Evolutionary conservation across 805 yeast species (phyloP).

Genomic region (Metschnikowia aberdeeniae): DNA sequence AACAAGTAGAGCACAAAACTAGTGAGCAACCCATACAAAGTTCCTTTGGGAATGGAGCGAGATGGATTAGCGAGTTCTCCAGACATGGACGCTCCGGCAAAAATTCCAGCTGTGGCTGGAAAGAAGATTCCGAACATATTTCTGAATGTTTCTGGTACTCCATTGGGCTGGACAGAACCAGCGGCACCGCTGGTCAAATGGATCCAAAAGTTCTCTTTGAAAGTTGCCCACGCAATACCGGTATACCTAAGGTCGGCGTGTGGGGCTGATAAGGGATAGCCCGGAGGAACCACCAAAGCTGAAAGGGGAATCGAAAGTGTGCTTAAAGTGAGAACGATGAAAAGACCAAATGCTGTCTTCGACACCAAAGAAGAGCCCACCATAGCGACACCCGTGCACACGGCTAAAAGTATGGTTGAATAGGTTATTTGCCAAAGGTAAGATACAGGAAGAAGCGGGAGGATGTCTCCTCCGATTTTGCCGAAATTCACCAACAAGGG

Average conservation of each 20-base stretch:
- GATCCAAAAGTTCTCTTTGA: slow-evolving; percentile 67
- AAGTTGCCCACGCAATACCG: slow-evolving; percentile 70
- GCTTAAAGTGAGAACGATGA: slow-evolving; percentile 61
- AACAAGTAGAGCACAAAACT: slow-evolving; percentile 73
- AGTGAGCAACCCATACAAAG: slow-evolving; percentile 72
- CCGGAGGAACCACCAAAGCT: slow-evolving; percentile 57
- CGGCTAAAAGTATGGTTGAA: slow-evolving; percentile 62
- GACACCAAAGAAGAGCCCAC: slow-evolving; percentile 82
- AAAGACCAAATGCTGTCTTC: slow-evolving; percentile 72
- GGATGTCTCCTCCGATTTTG: slow-evolving; percentile 48
- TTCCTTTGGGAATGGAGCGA: slow-evolving; percentile 88
- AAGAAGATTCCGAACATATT: slow-evolving; percentile 92
- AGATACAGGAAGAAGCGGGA: slow-evolving; percentile 61
- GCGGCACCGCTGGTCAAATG: slow-evolving; percentile 87
- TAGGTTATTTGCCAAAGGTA: slow-evolving; percentile 66
- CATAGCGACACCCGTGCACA: slow-evolving; percentile 72
- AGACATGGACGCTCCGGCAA: slow-evolving; percentile 99
- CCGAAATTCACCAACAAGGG: slow-evolving; percentile 85
- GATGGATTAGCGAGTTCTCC: slow-evolving; percentile 89
- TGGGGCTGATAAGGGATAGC: slow-evolving; percentile 47
- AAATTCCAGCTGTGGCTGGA: slow-evolving; percentile 97
- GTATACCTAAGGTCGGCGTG: slow-evolving; percentile 49
- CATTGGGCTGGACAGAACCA: slow-evolving; percentile 62
- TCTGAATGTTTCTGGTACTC: slow-evolving; percentile 63
- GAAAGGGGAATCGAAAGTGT: slow-evolving; percentile 83